Evolutionary conservation across 2,329 filamentous ascomycete species (phyloP).

Genomic region (Diaporthe eres): DNA sequence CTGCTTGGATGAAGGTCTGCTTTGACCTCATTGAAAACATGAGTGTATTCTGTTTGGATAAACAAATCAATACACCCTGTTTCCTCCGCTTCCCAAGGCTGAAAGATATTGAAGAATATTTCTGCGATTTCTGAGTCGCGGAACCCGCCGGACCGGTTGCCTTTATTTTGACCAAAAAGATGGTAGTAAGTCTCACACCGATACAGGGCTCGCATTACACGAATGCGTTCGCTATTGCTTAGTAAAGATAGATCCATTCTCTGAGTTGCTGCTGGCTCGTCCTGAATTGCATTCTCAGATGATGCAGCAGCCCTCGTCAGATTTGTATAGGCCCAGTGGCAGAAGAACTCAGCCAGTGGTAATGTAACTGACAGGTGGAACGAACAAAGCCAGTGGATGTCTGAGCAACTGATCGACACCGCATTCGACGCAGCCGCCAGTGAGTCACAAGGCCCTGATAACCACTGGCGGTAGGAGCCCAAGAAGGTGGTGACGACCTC

Average conservation of each 20-base stretch:
- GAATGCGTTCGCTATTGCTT: not conserved
- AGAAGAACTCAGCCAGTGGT: not conserved
- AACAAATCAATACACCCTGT: not conserved
- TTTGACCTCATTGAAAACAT: not conserved
- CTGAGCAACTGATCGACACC: not conserved
- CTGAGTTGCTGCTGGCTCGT: not conserved
- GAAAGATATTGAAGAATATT: not conserved
- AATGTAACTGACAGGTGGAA: not conserved
- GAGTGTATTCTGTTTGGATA: not conserved
- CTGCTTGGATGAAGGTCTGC: not conserved
- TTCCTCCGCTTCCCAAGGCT: constrained; percentile 8
- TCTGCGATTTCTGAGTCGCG: not conserved
- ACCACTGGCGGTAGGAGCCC: not conserved
- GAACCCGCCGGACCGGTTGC: not conserved
- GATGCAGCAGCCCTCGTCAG: not conserved
- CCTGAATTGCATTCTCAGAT: not conserved
- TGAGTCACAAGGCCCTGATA: not conserved
- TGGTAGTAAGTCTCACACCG: not conserved
- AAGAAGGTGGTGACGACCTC: not conserved
- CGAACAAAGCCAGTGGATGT: not conserved
- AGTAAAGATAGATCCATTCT: not conserved
- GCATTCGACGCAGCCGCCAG: not conserved
- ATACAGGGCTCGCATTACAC: not conserved
- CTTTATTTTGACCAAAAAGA: not conserved
- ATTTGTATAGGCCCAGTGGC: not conserved